Evolutionary conservation across 2,329 filamentous ascomycete genomes (phyloP).

Genomic region (Pyrenochaeta sp.): DNA sequence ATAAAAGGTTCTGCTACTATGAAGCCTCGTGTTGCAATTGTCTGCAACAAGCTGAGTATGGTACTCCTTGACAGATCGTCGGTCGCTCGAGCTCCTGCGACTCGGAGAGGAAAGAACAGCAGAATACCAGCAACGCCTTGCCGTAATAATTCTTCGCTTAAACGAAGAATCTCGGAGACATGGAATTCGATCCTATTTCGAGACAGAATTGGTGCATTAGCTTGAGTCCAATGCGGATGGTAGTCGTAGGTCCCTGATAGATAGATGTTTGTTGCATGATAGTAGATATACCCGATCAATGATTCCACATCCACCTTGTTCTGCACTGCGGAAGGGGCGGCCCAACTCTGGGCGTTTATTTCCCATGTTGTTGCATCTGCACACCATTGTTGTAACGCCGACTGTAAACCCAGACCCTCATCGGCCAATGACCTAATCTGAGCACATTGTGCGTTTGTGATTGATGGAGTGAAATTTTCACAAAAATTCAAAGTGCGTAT

Average conservation of each 20-base stretch:
- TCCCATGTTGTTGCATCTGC: conserved; percentile 17
- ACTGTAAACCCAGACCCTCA: conserved; percentile 28
- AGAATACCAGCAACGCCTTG: conserved; percentile 29
- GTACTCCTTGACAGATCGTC: conserved; percentile 8
- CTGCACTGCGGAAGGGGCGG: not conserved
- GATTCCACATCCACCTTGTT: conserved; percentile 17
- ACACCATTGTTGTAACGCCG: conserved; percentile 26
- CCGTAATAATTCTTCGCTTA: conserved; percentile 23
- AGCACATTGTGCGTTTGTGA: not conserved
- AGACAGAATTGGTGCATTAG: conserved; percentile 24
- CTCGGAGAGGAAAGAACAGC: conserved; percentile 37
- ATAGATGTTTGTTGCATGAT: conserved; percentile 38
- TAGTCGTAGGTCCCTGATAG: conserved; percentile 40
- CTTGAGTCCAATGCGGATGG: conserved; percentile 22
- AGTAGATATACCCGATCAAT: conserved; percentile 25
- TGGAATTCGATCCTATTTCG: conserved; percentile 21
- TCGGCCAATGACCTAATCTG: conserved; percentile 16
- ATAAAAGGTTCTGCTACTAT: conserved; percentile 26
- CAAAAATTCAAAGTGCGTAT: conserved; percentile 21
- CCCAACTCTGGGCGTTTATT: not conserved
- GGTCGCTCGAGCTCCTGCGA: conserved; percentile 32
- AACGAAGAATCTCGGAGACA: conserved; percentile 26
- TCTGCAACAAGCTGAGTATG: conserved; percentile 19
- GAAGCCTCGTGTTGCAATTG: conserved; percentile 23
- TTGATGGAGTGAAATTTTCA: not conserved